phyloP scores from a whole-genome alignment of 2,329 filamentous ascomycete species.

The Daldinia sp. region DNA sequence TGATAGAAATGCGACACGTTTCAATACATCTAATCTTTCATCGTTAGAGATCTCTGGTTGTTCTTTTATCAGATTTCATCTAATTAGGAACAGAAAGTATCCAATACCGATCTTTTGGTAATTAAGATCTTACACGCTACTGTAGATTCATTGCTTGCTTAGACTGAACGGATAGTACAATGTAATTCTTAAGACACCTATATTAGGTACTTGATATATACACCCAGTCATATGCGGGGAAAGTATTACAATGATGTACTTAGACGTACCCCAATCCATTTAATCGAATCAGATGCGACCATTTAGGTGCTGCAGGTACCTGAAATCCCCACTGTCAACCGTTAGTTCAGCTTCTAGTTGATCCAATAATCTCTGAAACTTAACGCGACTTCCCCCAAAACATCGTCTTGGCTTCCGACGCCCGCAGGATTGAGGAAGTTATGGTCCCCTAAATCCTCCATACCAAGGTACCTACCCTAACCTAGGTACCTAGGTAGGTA shows the following conservation, averaged over 20 bases:
- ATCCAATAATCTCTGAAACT: constrained; percentile 28
- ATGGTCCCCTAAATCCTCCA: constrained; percentile 20
- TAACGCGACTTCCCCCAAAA: constrained; percentile 24
- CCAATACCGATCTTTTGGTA: constrained; percentile 23
- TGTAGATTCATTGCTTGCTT: constrained; percentile 10
- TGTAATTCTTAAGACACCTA: not conserved
- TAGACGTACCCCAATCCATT: constrained; percentile 15
- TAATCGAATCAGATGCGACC: constrained; percentile 24
- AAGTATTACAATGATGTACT: constrained; percentile 26
- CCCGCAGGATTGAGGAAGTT: constrained; percentile 16
- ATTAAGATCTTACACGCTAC: constrained; percentile 36
- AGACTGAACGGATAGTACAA: not conserved
- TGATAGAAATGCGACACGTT: not conserved
- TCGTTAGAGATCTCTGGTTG: not conserved
- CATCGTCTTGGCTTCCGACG: constrained; percentile 26
- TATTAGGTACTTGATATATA: not conserved
- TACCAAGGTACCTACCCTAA: not conserved
- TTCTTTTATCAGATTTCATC: constrained; percentile 14
- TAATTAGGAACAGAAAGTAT: not conserved
- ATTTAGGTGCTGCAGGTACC: constrained; percentile 25
- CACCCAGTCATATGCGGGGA: constrained; percentile 6
- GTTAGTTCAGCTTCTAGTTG: constrained; percentile 5
- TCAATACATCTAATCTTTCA: not conserved
- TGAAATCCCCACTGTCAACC: constrained; percentile 20
- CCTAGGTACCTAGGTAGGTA: no score